These are phyloP conservation scores for Xylaria sp. DNA, from an alignment of 2,329 filamentous ascomycete species.

Conservation along the genomic window DNA sequence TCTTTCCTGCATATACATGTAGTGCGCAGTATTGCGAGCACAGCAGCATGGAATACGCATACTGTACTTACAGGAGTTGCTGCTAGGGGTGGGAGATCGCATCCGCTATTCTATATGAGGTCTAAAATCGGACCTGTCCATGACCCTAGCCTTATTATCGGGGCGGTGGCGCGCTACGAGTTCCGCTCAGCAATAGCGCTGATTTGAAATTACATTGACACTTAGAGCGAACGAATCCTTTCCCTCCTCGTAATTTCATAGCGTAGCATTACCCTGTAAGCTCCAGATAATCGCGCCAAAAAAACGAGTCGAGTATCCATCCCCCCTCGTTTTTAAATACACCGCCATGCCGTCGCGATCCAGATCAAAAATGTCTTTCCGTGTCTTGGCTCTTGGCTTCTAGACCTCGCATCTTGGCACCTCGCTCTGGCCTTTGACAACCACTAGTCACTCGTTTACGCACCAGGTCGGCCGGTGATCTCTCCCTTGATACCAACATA, in stretches of 20 bases:
- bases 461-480: background rate
- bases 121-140: constrained; percentile 28
- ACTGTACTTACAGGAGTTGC: background rate
- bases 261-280: constrained; percentile 6
- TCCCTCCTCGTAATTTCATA: constrained; percentile 29
- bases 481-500: background rate
- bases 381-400: constrained; percentile 27
- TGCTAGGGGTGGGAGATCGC: background rate
- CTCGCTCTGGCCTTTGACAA: constrained; percentile 11
- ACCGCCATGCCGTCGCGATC: constrained; percentile 26
- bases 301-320: constrained; percentile 15
- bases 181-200: constrained; percentile 8
- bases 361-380: background rate
- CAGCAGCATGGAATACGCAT: background rate
- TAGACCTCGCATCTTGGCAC: constrained; percentile 9
- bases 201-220: constrained; percentile 12
- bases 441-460: constrained; percentile 32
- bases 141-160: constrained; percentile 12
- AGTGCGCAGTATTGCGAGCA: background rate
- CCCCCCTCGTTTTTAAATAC: constrained; percentile 30
- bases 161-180: constrained; percentile 25
- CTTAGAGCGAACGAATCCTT: constrained; percentile 29
- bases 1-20: background rate
- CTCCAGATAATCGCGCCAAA: constrained; percentile 1
- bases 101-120: constrained; percentile 18